phyloP scores from a whole-genome alignment of 495 filamentous ascomycete genomes.

The Penicillium goetzii region DNA sequence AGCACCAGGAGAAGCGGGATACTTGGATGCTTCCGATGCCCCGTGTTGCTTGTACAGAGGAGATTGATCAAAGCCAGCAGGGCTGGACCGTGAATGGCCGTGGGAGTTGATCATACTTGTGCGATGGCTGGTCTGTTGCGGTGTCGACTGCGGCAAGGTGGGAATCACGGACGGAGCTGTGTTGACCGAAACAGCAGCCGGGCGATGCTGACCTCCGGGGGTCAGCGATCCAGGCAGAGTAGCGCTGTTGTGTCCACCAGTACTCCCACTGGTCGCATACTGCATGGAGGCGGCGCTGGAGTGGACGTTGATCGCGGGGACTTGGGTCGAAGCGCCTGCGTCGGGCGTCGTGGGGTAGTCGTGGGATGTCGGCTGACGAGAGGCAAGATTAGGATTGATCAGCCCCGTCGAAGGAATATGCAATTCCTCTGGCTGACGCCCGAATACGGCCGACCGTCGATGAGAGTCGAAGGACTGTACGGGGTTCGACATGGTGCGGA shows the following conservation, averaged over 20 bases:
- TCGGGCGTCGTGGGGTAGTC: conserved; percentile 50
- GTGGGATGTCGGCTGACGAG: conserved; percentile 55
- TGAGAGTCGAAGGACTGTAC: conserved; percentile 57
- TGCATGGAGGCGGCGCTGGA: conserved; percentile 62
- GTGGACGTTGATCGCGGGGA: conserved; percentile 70
- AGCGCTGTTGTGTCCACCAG: conserved; percentile 34
- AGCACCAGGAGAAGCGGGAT: conserved; percentile 65
- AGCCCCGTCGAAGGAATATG: conserved; percentile 68
- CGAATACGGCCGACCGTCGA: conserved; percentile 54
- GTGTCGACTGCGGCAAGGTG: conserved; percentile 66
- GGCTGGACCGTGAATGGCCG: conserved; percentile 82
- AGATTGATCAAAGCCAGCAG: conserved; percentile 72
- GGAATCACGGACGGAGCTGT: conserved; percentile 72
- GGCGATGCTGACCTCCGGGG: conserved; percentile 64
- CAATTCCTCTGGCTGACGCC: conserved; percentile 70
- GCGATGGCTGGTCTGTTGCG: conserved; percentile 70
- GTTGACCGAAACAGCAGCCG: conserved; percentile 68
- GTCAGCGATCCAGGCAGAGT: conserved; percentile 73
- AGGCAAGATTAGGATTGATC: conserved; percentile 39
- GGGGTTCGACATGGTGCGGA: conserved; percentile 48
- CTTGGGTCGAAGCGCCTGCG: conserved; percentile 34
- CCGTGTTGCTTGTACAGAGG: conserved; percentile 70
- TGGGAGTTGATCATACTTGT: conserved; percentile 66
- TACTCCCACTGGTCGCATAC: conserved; percentile 38
- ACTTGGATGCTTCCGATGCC: conserved; percentile 67